Base-by-base conservation (phyloP, 148 eudicot genomes). In the Rhododendron williamsianum region DNA sequence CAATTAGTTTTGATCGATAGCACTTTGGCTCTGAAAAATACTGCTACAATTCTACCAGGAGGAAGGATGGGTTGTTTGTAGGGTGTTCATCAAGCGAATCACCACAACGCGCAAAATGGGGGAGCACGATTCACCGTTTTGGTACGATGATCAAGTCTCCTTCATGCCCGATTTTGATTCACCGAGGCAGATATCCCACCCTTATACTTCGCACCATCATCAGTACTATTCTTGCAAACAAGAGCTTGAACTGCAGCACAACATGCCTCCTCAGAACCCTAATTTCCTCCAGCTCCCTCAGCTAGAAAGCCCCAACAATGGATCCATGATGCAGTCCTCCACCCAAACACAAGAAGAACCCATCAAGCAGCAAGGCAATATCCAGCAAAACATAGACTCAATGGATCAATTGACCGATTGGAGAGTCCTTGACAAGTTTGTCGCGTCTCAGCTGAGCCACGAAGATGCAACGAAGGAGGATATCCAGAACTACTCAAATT, bases 21-120 rank as follows among this genome's bases (percentile, higher is more conserved):
- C 16, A n/a, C 30, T 25, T n/a, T 43, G 18, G 71, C n/a, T 19
- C 65, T 58, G 25, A 58, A 56, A 54, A 4, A 21, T 83, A 56
- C 43, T 63, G 5, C 35, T 56, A 6, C 25, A 4, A 54, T n/a
- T 80, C 38, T 77, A 82, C 48, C 93, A 95, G 98, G 98, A 95
- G 89, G 98, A 95, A 93, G 98, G 98, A 30, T 95, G 98, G 98
- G 98, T 92, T 12, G 96, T 95, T 12, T 95, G 98, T 74, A 86
- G 96, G 89, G 98, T 91, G 56, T 95, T 95, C 92, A 95, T 92
- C 91, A 95, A 95, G 89, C 88, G 91, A 89, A 49, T 95, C 84
- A 54, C 98, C 76, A 87, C 93, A 38, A 86, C 86, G 19, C 88
- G 93, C 4, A 92, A 87, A 85, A 83, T 90, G 69, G 90, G 86